Conservation (phyloP, 805 yeast species). For the Metschnikowia vanudenii region DNA sequence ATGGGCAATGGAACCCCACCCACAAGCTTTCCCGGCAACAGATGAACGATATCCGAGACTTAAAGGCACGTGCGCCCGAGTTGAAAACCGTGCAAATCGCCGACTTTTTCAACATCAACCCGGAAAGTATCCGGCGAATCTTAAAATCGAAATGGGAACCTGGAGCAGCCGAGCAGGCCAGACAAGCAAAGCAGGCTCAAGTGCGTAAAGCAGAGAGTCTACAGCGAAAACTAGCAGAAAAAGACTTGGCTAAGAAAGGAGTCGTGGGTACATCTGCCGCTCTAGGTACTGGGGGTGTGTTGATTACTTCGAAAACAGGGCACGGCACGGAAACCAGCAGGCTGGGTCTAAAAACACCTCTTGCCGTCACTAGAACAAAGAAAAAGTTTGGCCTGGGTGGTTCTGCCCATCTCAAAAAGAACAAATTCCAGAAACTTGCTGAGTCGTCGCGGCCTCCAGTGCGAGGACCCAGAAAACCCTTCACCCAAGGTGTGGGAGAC, state of each 20-base stretch:
- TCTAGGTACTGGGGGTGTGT: too few species aligned
- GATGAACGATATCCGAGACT: constrained; percentile 59
- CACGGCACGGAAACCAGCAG: too few species aligned
- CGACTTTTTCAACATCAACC: constrained; percentile 64
- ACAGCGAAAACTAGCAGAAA: constrained; percentile 14
- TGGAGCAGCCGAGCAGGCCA: constrained; percentile 48
- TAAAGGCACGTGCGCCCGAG: constrained; percentile 61
- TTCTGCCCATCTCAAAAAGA: too few species aligned
- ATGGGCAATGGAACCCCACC: constrained; percentile 67
- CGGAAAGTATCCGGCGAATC: constrained; percentile 80
- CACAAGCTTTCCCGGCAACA: constrained; percentile 65
- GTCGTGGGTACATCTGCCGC: background rate
- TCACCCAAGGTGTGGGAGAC: constrained; percentile 26
- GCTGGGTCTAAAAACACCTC: background rate
- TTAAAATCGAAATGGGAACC: constrained; percentile 78
- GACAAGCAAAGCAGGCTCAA: constrained; percentile 51
- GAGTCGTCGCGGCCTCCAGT: background rate
- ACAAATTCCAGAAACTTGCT: background rate
- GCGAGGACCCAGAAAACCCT: constrained; percentile 19
- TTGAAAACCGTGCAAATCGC: constrained; percentile 59
- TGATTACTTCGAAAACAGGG: too few species aligned
- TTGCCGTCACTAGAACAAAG: background rate
- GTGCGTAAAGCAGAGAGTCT: constrained; percentile 19
- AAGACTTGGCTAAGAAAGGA: constrained; percentile 2
- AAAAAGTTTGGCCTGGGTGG: too few species aligned